These are phyloP conservation scores for Annulohypoxylon bovei DNA, from an alignment of 495 filamentous ascomycete genomes.

Conservation along the genomic window DNA sequence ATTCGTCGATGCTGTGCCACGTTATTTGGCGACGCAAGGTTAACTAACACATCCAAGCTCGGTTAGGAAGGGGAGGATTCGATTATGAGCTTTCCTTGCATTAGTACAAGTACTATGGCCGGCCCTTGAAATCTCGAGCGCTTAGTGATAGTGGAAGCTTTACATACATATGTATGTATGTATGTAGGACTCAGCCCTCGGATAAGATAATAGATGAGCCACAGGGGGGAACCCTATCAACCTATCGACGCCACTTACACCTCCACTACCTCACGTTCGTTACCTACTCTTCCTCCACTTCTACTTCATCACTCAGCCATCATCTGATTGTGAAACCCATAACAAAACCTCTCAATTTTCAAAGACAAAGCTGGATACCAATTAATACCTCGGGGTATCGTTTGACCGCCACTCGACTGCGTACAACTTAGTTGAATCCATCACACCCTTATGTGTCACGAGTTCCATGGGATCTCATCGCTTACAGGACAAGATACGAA, in stretches of 20 bases:
- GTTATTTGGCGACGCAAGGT: slow-evolving; percentile 28
- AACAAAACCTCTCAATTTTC: slow-evolving; percentile 10
- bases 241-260: slow-evolving; percentile 19
- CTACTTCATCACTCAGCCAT: slow-evolving; percentile 1
- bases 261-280: slow-evolving; percentile 11
- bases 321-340: slow-evolving; percentile 25
- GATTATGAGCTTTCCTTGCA: slow-evolving; percentile 20
- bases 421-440: slow-evolving; percentile 21
- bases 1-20: slow-evolving; percentile 41
- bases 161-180: neutral
- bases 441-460: slow-evolving; percentile 32
- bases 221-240: slow-evolving; percentile 3
- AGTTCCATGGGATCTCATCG: slow-evolving; percentile 13
- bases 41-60: slow-evolving; percentile 16
- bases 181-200: neutral
- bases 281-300: neutral
- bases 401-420: slow-evolving; percentile 37
- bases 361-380: neutral
- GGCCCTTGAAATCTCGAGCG: neutral
- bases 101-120: slow-evolving; percentile 21
- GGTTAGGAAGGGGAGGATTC: neutral
- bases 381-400: slow-evolving; percentile 32
- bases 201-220: slow-evolving; percentile 31
- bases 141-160: neutral
- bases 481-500: slow-evolving; percentile 26